Conservation (phyloP, 176 grass and related monocot species). For the Carex scoparia region DNA sequence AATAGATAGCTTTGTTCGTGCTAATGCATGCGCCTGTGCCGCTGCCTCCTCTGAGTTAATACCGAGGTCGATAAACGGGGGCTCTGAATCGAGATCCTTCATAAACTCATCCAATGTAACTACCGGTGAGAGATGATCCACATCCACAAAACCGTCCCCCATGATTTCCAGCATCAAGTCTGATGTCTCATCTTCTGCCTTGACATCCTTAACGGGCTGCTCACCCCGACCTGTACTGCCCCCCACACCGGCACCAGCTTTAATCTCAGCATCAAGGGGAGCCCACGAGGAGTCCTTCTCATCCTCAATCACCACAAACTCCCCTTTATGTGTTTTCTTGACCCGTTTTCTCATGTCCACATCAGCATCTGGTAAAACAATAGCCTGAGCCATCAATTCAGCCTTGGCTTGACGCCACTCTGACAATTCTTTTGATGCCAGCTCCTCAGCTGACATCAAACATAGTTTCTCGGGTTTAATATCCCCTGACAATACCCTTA, state of each 20-base stretch:
- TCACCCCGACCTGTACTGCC: slow-evolving; percentile 16
- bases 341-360: slow-evolving; percentile 49
- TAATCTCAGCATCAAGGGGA: slow-evolving; percentile 37
- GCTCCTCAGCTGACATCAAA: slow-evolving; percentile 65
- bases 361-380: slow-evolving; percentile 57
- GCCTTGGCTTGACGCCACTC: slow-evolving; percentile 75
- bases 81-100: slow-evolving; percentile 56
- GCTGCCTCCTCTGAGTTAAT: slow-evolving; percentile 19
- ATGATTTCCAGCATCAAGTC: slow-evolving; percentile 53
- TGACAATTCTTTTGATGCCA: slow-evolving; percentile 82
- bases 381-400: slow-evolving; percentile 62
- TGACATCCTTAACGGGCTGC: slow-evolving; percentile 27
- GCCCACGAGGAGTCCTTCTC: slow-evolving; percentile 45
- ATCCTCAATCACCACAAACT: slow-evolving; percentile 75
- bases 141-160: slow-evolving; percentile 52
- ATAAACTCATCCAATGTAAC: slow-evolving; percentile 48
- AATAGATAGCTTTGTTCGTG: slow-evolving; percentile 2
- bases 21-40: background rate
- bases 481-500: slow-evolving; percentile 58
- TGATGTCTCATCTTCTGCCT: slow-evolving; percentile 29
- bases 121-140: slow-evolving; percentile 42
- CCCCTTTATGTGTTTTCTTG: slow-evolving; percentile 84
- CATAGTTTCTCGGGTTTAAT: slow-evolving; percentile 60
- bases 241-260: slow-evolving; percentile 22
- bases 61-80: slow-evolving; percentile 40